These are phyloP conservation scores for Chaetoceros tenuissimus DNA, from an alignment of 108 stramenopile genomes.

Conservation along the genomic window DNA sequence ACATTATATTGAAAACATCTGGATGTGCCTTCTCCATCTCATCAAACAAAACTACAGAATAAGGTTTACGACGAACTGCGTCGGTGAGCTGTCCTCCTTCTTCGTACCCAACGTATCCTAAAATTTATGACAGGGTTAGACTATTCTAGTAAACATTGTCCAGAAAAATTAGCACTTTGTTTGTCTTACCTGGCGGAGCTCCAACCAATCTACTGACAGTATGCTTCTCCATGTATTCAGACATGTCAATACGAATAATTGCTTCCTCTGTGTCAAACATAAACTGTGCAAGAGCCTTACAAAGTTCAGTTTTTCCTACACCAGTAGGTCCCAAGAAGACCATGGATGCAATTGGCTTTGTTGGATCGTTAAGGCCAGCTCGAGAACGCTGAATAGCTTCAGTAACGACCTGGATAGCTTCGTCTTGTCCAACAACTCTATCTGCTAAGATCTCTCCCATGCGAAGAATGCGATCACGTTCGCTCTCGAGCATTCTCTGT, in stretches of 20 bases:
- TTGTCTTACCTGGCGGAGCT: slow-evolving; percentile 91
- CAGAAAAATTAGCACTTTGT: slow-evolving; percentile 5
- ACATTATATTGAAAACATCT: slow-evolving; percentile 95
- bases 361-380: slow-evolving; percentile 86
- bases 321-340: slow-evolving; percentile 75
- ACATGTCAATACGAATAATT: slow-evolving; percentile 96
- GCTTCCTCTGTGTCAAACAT: slow-evolving; percentile 90
- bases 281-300: slow-evolving; percentile 86
- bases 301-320: slow-evolving; percentile 91
- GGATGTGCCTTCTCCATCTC: slow-evolving; percentile 99
- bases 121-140: neutral
- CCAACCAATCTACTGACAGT: slow-evolving; percentile 90
- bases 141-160: neutral
- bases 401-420: slow-evolving; percentile 83
- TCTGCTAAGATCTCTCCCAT: slow-evolving; percentile 82
- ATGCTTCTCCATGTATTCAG: slow-evolving; percentile 95
- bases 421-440: slow-evolving; percentile 92
- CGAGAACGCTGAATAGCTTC: slow-evolving; percentile 88
- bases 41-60: slow-evolving; percentile 93
- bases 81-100: slow-evolving; percentile 99
- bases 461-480: slow-evolving; percentile 86
- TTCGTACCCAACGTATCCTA: slow-evolving; percentile 97
- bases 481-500: slow-evolving; percentile 77
- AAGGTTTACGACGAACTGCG: slow-evolving; percentile 93
- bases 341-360: slow-evolving; percentile 85